Conservation (phyloP, 257 asterid species). For the Lithospermum erythrorhizon region DNA sequence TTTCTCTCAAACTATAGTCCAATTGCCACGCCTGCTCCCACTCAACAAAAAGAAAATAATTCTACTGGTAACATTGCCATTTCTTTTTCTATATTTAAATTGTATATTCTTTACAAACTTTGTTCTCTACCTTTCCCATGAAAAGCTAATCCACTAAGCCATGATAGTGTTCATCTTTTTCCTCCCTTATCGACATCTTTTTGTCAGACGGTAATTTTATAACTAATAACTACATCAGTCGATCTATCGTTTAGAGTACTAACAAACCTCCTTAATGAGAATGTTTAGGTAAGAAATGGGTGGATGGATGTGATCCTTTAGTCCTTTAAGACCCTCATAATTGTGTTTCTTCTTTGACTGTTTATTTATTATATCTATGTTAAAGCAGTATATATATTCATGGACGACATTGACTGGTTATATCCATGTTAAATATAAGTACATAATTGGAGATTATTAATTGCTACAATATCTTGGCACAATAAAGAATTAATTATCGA, state of each 20-base stretch:
- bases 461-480: too few species aligned
- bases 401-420: too few species aligned
- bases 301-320: too few species aligned
- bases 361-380: too few species aligned
- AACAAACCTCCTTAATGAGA: too few species aligned
- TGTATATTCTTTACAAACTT: neutral
- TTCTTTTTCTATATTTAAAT: neutral
- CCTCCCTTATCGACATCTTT: conserved; percentile 22
- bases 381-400: too few species aligned
- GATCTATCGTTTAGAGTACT: conserved; percentile 7
- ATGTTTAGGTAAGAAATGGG: neutral
- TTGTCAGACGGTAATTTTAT: conserved; percentile 20
- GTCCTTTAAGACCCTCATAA: too few species aligned
- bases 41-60: conserved; percentile 1
- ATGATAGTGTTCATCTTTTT: conserved; percentile 7
- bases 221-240: conserved; percentile 16
- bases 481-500: too few species aligned
- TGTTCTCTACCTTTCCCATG: neutral
- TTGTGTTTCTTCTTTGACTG: too few species aligned
- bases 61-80: neutral
- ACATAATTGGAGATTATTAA: too few species aligned
- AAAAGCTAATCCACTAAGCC: conserved; percentile 44
- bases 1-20: conserved; percentile 9
- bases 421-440: too few species aligned
- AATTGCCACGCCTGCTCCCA: conserved; percentile 63